These are phyloP conservation scores for Irpex lacteus DNA, from an alignment of 1,284 basidiomycete genomes.

Conservation along the genomic window DNA sequence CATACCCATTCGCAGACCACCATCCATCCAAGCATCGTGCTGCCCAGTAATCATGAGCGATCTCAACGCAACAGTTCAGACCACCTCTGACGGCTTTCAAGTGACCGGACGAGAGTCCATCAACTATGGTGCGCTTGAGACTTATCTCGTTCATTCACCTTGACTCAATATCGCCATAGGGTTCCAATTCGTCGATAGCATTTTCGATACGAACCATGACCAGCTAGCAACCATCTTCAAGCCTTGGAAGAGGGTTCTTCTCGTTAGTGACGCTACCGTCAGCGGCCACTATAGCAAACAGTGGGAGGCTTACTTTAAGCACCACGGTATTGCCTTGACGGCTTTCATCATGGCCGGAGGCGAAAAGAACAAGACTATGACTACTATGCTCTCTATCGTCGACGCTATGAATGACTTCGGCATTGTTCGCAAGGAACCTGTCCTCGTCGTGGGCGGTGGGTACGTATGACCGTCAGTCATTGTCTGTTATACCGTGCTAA, in stretches of 20 bases:
- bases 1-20: background rate
- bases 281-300: conserved; percentile 12
- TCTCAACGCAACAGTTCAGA: conserved; percentile 17
- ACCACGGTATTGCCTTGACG: conserved; percentile 17
- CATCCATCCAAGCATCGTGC: too few relatives aligned
- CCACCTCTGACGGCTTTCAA: conserved; percentile 16
- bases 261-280: conserved; percentile 19
- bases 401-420: conserved; percentile 22
- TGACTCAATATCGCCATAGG: conserved; percentile 2
- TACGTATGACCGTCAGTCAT: conserved; percentile 1
- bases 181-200: conserved; percentile 20
- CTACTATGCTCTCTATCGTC: conserved; percentile 20
- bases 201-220: conserved; percentile 15
- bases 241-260: conserved; percentile 19
- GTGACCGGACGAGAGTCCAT: conserved; percentile 19
- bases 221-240: conserved; percentile 18
- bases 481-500: background rate
- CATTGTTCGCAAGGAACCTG: conserved; percentile 21
- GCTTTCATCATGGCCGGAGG: conserved; percentile 20
- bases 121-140: conserved; percentile 15
- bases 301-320: conserved; percentile 21
- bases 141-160: background rate
- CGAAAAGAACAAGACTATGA: conserved; percentile 23
- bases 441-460: conserved; percentile 20
- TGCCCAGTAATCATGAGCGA: conserved; percentile 15